These are phyloP conservation scores for Fusarium musae DNA, from an alignment of 2,329 filamentous ascomycete species.

Conservation along the genomic window DNA sequence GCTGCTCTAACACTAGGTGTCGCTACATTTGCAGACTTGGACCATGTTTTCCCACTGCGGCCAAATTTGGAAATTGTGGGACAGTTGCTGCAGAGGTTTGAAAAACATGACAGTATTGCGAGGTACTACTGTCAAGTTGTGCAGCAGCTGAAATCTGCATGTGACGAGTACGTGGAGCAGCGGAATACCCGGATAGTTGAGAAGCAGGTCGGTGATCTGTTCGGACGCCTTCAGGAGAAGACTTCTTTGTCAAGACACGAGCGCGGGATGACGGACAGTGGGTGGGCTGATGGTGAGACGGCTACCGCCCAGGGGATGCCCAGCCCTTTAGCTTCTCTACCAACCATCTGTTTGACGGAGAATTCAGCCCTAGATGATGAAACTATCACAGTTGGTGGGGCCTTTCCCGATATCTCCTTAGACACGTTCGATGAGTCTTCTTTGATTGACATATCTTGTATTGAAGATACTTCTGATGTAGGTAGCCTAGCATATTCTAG, in stretches of 20 bases:
- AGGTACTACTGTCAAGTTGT: background rate
- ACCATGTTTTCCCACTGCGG: background rate
- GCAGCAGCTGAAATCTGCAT: background rate
- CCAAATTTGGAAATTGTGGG: fast-evolving
- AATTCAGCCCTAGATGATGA: too few relatives aligned
- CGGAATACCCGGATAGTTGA: background rate
- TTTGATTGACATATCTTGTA: too few relatives aligned
- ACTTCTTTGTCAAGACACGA: background rate
- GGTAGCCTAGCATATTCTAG: too few relatives aligned
- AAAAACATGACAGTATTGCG: background rate
- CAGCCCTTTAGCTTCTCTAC: background rate
- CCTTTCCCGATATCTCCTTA: too few relatives aligned
- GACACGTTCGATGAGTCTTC: too few relatives aligned
- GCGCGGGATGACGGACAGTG: fast-evolving
- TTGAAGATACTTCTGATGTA: too few relatives aligned
- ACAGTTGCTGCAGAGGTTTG: background rate
- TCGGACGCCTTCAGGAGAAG: background rate
- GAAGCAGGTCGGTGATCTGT: background rate
- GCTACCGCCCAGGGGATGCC: fast-evolving
- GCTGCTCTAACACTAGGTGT: background rate
- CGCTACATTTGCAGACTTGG: background rate
- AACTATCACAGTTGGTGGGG: too few relatives aligned
- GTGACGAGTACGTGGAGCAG: background rate
- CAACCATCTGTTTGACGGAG: background rate
- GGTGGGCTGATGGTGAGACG: background rate